These are phyloP conservation scores for Lentinula aciculospora DNA, from an alignment of 768 basidiomycete genomes.

Conservation along the genomic window DNA sequence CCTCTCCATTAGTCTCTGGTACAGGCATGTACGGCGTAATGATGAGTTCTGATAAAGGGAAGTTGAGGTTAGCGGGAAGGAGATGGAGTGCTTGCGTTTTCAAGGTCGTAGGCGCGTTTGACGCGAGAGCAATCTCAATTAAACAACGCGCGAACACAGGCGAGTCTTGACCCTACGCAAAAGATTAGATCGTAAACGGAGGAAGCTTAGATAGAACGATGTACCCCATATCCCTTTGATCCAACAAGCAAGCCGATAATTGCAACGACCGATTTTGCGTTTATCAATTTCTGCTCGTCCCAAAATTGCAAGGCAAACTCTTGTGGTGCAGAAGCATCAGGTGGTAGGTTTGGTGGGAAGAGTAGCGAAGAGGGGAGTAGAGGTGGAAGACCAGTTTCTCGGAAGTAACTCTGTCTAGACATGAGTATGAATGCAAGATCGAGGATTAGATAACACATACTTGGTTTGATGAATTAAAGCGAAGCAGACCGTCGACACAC, in stretches of 20 bases:
- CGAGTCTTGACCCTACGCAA: conserved; percentile 47
- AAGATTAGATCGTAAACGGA: not conserved
- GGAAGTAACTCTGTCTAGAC: conserved; percentile 81
- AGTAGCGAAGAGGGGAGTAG: conserved; percentile 62
- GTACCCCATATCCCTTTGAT: conserved; percentile 60
- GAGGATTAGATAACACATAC: conserved; percentile 38
- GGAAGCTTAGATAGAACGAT: conserved; percentile 21
- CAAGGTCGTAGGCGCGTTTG: conserved; percentile 84
- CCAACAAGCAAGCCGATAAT: conserved; percentile 83
- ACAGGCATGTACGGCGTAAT: conserved; percentile 73
- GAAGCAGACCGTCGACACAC: conserved; percentile 80
- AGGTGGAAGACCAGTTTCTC: conserved; percentile 74
- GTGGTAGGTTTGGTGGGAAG: conserved; percentile 59
- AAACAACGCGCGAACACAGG: conserved; percentile 68
- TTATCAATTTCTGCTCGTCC: conserved; percentile 86
- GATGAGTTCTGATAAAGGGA: conserved; percentile 61
- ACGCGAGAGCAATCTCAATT: conserved; percentile 82
- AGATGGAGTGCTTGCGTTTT: conserved; percentile 63
- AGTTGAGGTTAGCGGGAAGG: conserved; percentile 42
- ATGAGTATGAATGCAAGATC: conserved; percentile 12
- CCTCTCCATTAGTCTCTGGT: conserved; percentile 82
- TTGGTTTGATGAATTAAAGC: conserved; percentile 94
- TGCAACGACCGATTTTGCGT: conserved; percentile 72
- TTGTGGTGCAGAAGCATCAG: conserved; percentile 62
- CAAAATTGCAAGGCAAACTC: conserved; percentile 95